These are phyloP conservation scores for Digitaria exilis DNA, from an alignment of 202 grass and related monocot species.

Conservation along the genomic window DNA sequence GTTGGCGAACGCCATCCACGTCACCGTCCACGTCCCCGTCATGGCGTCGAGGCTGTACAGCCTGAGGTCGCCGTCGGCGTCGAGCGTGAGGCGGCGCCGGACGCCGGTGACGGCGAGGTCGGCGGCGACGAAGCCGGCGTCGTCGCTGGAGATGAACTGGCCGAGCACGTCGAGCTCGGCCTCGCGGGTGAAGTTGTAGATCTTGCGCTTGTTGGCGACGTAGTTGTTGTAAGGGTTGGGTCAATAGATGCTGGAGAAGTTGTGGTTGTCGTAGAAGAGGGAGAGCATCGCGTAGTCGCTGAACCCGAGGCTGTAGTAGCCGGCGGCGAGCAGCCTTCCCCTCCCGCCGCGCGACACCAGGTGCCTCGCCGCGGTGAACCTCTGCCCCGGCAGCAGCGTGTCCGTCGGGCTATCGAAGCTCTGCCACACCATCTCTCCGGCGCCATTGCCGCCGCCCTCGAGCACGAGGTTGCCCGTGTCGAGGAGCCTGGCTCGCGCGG, in stretches of 20 bases:
- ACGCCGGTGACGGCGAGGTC: constrained; percentile 35
- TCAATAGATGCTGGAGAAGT: constrained; percentile 71
- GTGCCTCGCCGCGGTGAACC: constrained; percentile 34
- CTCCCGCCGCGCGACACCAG: constrained; percentile 37
- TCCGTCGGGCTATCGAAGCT: constrained; percentile 73
- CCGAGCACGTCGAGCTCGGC: constrained; percentile 51
- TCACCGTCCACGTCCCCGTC: constrained; percentile 42
- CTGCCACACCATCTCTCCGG: constrained; percentile 72
- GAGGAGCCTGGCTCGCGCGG: constrained; percentile 38
- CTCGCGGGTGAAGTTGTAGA: constrained; percentile 51
- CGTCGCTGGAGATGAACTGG: constrained; percentile 59
- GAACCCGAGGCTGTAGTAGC: constrained; percentile 60
- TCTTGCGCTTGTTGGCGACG: constrained; percentile 52
- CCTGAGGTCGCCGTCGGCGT: constrained; percentile 68
- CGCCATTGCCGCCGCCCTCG: constrained; percentile 19
- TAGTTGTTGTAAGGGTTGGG: constrained; percentile 57
- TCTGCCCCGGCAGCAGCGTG: constrained; percentile 64
- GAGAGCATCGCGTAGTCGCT: constrained; percentile 60
- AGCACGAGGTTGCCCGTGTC: constrained; percentile 66
- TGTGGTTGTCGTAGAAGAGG: constrained; percentile 56
- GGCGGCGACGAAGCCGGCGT: constrained; percentile 43
- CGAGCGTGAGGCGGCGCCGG: constrained; percentile 56
- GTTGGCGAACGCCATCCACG: constrained; percentile 58
- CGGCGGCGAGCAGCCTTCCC: constrained; percentile 30
- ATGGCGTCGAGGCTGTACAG: constrained; percentile 58